Conservation (phyloP, 140 eudicot genomes). For the Anethum foeniculum region DNA sequence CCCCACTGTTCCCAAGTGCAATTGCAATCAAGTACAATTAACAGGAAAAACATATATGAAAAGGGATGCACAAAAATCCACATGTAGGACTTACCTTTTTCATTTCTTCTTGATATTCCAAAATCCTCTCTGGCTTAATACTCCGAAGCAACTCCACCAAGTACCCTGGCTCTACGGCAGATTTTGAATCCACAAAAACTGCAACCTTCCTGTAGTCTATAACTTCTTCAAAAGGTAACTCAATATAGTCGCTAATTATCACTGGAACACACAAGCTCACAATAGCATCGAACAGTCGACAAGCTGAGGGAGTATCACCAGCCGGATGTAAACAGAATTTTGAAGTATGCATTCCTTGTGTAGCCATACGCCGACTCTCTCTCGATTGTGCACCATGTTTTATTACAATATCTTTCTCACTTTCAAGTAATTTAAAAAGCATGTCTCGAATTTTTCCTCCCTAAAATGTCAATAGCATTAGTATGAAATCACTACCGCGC, state of each 20-base stretch:
- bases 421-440: constrained; percentile 82
- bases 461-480: constrained; percentile 29
- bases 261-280: constrained; percentile 97
- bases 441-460: constrained; percentile 92
- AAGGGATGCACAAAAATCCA: background rate
- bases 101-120: constrained; percentile 74
- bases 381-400: constrained; percentile 96
- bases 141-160: constrained; percentile 53
- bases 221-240: constrained; percentile 93
- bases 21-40: background rate
- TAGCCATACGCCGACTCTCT: constrained; percentile 87
- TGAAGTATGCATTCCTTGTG: constrained; percentile 97
- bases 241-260: constrained; percentile 77
- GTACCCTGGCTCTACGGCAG: constrained; percentile 70
- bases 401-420: constrained; percentile 60
- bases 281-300: constrained; percentile 95
- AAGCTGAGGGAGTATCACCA: constrained; percentile 98
- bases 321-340: constrained; percentile 97
- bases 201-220: constrained; percentile 90
- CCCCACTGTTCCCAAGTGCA: background rate
- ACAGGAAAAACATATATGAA: background rate
- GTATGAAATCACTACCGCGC: constrained; percentile 10
- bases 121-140: constrained; percentile 40
- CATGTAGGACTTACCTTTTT: constrained; percentile 39
- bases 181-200: constrained; percentile 68